Conservation (phyloP, 495 filamentous ascomycete genomes). For the Terfezia claveryi region DNA sequence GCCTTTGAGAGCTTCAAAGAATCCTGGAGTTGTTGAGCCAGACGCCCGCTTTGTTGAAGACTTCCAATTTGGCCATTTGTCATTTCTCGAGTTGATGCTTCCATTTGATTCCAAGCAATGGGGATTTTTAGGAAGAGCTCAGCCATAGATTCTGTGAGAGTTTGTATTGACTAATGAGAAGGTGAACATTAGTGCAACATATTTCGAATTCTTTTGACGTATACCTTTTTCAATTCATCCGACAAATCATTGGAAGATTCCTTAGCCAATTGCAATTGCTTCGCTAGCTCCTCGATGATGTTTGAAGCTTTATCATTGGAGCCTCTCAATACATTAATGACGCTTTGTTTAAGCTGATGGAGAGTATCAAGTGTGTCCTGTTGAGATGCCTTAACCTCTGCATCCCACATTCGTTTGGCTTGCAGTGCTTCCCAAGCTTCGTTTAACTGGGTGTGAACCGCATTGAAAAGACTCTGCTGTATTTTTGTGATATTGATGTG, state of each 20-base stretch:
- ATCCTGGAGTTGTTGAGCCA: background rate
- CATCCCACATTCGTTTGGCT: constrained; percentile 4
- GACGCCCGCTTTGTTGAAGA: background rate
- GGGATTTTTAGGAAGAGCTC: background rate
- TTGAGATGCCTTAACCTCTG: background rate
- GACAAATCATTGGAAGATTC: background rate
- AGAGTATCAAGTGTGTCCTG: background rate
- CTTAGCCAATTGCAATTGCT: background rate
- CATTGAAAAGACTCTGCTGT: constrained; percentile 8
- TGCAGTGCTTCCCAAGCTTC: constrained; percentile 6
- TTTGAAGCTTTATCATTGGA: background rate
- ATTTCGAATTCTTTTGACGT: background rate
- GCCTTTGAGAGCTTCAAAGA: background rate
- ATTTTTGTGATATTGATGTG: constrained; percentile 17
- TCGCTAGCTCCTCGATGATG: background rate
- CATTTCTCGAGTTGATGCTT: background rate
- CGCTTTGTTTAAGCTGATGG: background rate
- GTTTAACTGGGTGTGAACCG: constrained; percentile 4
- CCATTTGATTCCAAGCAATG: background rate
- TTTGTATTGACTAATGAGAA: background rate
- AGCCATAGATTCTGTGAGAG: background rate
- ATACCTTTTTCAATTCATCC: background rate
- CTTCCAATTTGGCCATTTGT: background rate
- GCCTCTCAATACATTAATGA: background rate
- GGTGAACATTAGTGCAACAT: background rate